Base-by-base conservation (phyloP, 108 stramenopile species). In the Skeletonema tropicum region DNA sequence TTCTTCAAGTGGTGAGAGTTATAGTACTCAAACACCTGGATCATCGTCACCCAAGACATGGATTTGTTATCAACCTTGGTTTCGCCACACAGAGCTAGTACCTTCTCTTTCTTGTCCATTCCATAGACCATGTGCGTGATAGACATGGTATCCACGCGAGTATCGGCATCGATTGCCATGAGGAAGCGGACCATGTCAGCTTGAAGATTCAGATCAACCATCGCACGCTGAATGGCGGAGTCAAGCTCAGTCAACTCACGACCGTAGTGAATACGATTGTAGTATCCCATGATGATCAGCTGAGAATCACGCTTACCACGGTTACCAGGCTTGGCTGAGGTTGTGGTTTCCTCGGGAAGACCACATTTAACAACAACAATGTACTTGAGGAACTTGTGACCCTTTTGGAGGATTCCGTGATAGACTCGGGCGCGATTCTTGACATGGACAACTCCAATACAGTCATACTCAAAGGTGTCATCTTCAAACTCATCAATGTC, bases 251-350 rank as follows among this genome's bases (percentile, higher is more conserved):
- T 75, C 42, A 80, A 68, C 32, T 79, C 71, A 29, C 86, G 80
- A n/a, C 82, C 83, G 31, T 87, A 81, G 35, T 85, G 86, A 42
- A 87, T 79, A 57, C 86, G 83, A 55, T 87, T 87, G 70, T 68
- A 85, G 38, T 85, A 71, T 36, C 86, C 86, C 15, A 79, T 79
- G 15, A 73, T 80, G 7, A 87, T 72, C 17, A 87, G 86, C 81
- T 87, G 86, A 36, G 86, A 87, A 35, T 87, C 86, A 46, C 86
- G 76, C 83, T 87, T 87, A 64, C 86, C 86, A 41, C 86, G 77
- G 68, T 87, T 87, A 61, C 86, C 86, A 39, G 86, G 79, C 62
- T 80, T 81, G 58, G 78, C 64, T 11, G 79, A 80, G 12, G 67
- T 64, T 49, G 79, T 80, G 23, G 72, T 68, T 57, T 87, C 86